A percentile compares a stretch with the other conserved stretches of the same genome.
These are phyloP conservation scores for Colletotrichum phormii DNA, from an alignment of 2,329 filamentous ascomycete genomes.

Conservation along the genomic window DNA sequence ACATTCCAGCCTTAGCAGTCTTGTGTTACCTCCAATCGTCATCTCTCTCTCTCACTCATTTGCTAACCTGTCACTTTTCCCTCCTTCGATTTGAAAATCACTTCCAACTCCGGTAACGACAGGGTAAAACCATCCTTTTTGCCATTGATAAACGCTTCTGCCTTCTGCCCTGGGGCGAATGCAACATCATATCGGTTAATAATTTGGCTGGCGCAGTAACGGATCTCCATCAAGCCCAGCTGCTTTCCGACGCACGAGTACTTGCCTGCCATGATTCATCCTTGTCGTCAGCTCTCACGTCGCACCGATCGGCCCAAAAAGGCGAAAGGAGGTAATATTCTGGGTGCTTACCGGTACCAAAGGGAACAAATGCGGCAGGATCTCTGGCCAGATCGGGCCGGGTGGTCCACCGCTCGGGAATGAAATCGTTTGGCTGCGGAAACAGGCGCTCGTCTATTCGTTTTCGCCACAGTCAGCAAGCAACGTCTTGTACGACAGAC, in stretches of 20 bases:
- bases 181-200: constrained; percentile 30
- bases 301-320: neutral
- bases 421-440: constrained; percentile 39
- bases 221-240: constrained; percentile 49
- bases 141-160: constrained; percentile 17
- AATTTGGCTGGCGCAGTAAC: constrained; percentile 36
- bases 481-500: constrained; percentile 10
- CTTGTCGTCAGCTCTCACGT: neutral
- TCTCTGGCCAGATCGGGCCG: constrained; percentile 39
- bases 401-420: constrained; percentile 41
- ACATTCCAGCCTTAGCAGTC: neutral
- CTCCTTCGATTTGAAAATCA: constrained; percentile 30
- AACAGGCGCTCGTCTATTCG: constrained; percentile 38
- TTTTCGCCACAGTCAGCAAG: neutral
- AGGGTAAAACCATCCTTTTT: constrained; percentile 34
- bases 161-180: constrained; percentile 26
- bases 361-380: constrained; percentile 42
- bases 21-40: neutral
- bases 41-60: neutral
- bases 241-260: constrained; percentile 51
- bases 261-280: constrained; percentile 38
- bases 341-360: constrained; percentile 41
- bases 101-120: constrained; percentile 31
- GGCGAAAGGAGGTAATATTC: neutral
- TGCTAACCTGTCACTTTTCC: neutral